Conservation (phyloP, 2,329 filamentous ascomycete genomes). For the Polychaeton citri region DNA sequence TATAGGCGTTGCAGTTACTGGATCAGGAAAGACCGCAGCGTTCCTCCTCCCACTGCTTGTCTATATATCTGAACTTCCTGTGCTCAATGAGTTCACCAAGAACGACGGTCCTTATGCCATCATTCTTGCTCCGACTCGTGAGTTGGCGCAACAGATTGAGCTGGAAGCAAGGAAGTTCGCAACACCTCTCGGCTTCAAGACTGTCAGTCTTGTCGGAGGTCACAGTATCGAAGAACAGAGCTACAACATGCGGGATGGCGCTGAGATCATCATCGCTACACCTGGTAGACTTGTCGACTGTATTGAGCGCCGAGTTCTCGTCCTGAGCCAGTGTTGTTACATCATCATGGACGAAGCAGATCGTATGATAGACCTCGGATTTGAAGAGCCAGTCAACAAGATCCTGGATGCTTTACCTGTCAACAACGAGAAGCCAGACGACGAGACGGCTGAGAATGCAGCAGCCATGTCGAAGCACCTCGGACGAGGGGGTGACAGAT, state of each 20-base stretch:
- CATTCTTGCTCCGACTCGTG: constrained; percentile 89
- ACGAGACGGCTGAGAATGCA: constrained; percentile 77
- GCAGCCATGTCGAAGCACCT: constrained; percentile 72
- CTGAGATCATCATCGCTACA: constrained; percentile 97
- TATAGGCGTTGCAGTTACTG: constrained; percentile 96
- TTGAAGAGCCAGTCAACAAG: constrained; percentile 94
- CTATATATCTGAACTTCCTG: constrained; percentile 84
- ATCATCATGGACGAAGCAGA: constrained; percentile 99
- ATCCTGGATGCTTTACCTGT: constrained; percentile 91
- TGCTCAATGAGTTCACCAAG: constrained; percentile 71
- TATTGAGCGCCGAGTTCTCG: constrained; percentile 81
- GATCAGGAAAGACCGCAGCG: constrained; percentile 95
- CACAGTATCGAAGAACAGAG: constrained; percentile 90
- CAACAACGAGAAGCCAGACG: constrained; percentile 87
- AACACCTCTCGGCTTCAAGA: constrained; percentile 76
- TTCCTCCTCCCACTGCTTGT: constrained; percentile 86
- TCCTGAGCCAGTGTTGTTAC: constrained; percentile 93
- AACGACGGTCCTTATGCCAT: constrained; percentile 97
- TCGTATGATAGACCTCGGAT: constrained; percentile 96
- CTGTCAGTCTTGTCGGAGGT: constrained; percentile 95
- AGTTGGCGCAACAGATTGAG: constrained; percentile 95
- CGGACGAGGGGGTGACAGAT: constrained; percentile 51
- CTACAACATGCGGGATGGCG: constrained; percentile 77
- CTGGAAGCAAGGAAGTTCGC: constrained; percentile 89
- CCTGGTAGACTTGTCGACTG: constrained; percentile 94